Evolutionary conservation across 768 basidiomycete species (phyloP), one percentile per base, ranked within the genome.

Genomic region (Strobilomyces dryophilus): DNA sequence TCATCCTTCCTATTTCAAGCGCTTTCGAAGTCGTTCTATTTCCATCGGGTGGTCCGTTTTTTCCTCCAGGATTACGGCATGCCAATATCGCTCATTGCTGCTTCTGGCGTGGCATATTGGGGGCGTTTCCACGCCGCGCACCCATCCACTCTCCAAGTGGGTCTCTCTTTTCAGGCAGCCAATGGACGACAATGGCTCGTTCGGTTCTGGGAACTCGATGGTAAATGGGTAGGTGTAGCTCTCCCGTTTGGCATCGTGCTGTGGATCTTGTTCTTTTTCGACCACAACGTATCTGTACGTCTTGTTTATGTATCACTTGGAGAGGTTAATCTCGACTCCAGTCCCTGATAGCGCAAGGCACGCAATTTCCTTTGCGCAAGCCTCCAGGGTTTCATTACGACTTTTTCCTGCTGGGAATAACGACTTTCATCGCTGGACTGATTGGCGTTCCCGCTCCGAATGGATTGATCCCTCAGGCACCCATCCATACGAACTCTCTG

Each of bases 211-310:
- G 72, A 92, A 56, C 74, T 97, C 3, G 85, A 89, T 18, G 84
- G 79, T 0, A 91, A 90, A 71, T 97, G 92, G 89, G 85, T 95
- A 4, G 90, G 85, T 11, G 84, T 92, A 27, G 90, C 93, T 0
- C 74, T 94, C 40, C 94, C 93, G 0, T 97, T 97, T 61, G 95
- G 94, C 3, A 69, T 94, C 39, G 75, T 93, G 20, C 74, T 98
- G 6, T 97, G 90, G 83, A 80, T 95, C 21, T 72, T 97, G 41
- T 95, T 98, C 73, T 94, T 94, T 75, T 97, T 97, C 60, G 93
- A 98, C 58, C 90, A 94, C 59, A 95, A 95, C 60, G 90, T 94
- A 49, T 94, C 92, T 44, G 90, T 91, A 66, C 71, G 45, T 44
- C 18, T 26, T 51, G 14, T 9, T 10, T n/a, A n/a, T n/a, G n/a